A percentile compares a stretch with the other conserved stretches of the same genome.
These are phyloP conservation scores for Mycena metata DNA, from an alignment of 768 basidiomycete genomes.

Conservation along the genomic window DNA sequence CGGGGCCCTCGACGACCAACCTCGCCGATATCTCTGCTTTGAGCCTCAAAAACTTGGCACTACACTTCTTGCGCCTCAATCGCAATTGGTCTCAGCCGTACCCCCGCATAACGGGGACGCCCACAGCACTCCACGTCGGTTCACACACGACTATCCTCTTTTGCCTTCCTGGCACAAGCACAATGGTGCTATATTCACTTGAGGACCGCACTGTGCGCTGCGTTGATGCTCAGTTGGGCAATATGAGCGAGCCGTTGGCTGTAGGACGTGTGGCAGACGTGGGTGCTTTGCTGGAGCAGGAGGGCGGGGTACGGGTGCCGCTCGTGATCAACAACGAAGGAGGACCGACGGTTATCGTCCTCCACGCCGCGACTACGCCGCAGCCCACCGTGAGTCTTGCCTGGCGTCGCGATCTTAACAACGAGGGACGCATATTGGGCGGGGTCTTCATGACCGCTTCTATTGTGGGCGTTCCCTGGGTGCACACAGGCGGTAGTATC, in stretches of 20 bases:
- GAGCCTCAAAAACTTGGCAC: conserved; percentile 43
- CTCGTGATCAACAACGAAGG: background rate
- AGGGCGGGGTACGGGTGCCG: background rate
- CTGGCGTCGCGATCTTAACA: background rate
- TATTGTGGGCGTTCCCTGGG: conserved; percentile 24
- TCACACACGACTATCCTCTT: conserved; percentile 24
- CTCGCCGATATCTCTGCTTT: conserved; percentile 39
- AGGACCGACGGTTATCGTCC: background rate
- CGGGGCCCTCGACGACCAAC: conserved; percentile 46
- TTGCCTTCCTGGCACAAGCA: conserved; percentile 20
- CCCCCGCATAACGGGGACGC: conserved; percentile 37
- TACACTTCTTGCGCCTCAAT: conserved; percentile 46
- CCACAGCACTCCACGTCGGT: conserved; percentile 31
- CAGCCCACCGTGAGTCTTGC: background rate
- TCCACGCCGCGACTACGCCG: background rate
- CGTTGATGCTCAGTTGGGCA: conserved; percentile 17
- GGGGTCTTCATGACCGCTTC: conserved; percentile 16
- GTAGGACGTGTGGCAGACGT: conserved; percentile 20
- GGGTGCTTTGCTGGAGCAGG: conserved; percentile 29
- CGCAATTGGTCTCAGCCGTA: conserved; percentile 46
- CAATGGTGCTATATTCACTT: conserved; percentile 23
- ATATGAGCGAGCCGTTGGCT: conserved; percentile 1
- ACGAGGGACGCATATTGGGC: background rate
- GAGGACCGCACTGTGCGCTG: conserved; percentile 13
- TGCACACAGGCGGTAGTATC: background rate